Evolutionary conservation across 2,329 filamentous ascomycete genomes (phyloP).

Genomic region (Coniella vitis): DNA sequence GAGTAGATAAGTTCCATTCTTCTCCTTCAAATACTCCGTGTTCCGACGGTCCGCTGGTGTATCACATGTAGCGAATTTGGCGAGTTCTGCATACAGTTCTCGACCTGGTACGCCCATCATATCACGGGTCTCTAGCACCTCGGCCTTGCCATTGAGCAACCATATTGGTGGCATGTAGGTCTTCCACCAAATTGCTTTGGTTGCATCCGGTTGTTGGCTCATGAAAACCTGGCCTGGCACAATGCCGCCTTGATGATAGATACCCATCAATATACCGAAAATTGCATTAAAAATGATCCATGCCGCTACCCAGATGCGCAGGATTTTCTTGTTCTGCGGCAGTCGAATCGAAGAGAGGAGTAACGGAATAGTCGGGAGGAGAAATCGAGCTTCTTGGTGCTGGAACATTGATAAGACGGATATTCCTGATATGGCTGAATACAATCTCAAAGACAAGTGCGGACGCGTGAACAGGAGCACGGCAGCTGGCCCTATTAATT

Average conservation of each 20-base stretch:
- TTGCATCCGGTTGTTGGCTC: constrained; percentile 61
- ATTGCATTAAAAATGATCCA: constrained; percentile 67
- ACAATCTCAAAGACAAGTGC: constrained; percentile 54
- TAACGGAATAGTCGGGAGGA: constrained; percentile 70
- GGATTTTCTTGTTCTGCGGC: constrained; percentile 45
- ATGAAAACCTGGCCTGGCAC: constrained; percentile 71
- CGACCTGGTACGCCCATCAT: constrained; percentile 65
- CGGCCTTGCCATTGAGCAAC: constrained; percentile 70
- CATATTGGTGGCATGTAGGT: constrained; percentile 77
- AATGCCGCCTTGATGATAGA: constrained; percentile 74
- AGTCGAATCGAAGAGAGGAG: constrained; percentile 66
- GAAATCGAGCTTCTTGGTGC: constrained; percentile 74
- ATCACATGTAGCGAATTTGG: constrained; percentile 55
- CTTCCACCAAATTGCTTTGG: constrained; percentile 75
- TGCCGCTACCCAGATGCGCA: constrained; percentile 48
- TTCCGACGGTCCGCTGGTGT: constrained; percentile 48
- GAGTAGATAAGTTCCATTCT: constrained; percentile 62
- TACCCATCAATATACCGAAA: constrained; percentile 68
- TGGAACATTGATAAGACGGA: constrained; percentile 66
- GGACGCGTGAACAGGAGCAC: constrained; percentile 53
- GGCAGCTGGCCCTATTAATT: constrained; percentile 65
- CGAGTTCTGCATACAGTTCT: constrained; percentile 52
- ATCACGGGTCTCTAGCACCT: constrained; percentile 62
- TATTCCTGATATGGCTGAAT: constrained; percentile 67
- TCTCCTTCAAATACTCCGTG: constrained; percentile 51